Evolutionary conservation across 352 stramenopile genomes (phyloP).

Genomic region (Pythium myriotylum): DNA sequence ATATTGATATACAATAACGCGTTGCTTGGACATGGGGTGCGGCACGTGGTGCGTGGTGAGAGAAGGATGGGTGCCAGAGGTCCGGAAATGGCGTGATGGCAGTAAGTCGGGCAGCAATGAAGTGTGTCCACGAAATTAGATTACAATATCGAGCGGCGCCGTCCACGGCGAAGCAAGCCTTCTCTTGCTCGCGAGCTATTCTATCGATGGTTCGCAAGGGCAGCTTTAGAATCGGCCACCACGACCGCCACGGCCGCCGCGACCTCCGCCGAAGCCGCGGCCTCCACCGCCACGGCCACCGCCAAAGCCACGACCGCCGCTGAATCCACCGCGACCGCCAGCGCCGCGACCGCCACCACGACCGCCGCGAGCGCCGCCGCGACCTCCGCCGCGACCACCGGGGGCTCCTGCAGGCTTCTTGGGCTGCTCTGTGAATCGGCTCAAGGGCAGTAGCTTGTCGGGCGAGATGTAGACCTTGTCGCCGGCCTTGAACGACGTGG

Average conservation of each 20-base stretch:
- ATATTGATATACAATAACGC: conserved; percentile 34
- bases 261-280: conserved; percentile 30
- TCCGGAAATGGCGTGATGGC: neutral
- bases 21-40: conserved; percentile 14
- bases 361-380: conserved; percentile 46
- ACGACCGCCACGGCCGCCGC: conserved; percentile 37
- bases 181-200: conserved; percentile 24
- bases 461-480: conserved; percentile 98
- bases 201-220: conserved; percentile 16
- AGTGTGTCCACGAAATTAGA: conserved; percentile 26
- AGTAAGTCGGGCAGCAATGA: conserved; percentile 2
- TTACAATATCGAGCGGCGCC: conserved; percentile 24
- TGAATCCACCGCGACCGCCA: conserved; percentile 30
- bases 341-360: conserved; percentile 27
- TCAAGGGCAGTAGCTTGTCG: conserved; percentile 96
- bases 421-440: conserved; percentile 94
- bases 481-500: conserved; percentile 95
- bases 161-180: neutral
- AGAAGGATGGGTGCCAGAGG: neutral
- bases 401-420: conserved; percentile 57
- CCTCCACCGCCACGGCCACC: conserved; percentile 31
- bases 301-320: conserved; percentile 35
- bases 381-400: conserved; percentile 40
- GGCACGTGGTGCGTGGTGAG: conserved; percentile 1
- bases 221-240: conserved; percentile 38